Evolutionary conservation across 179 eudicot species (phyloP), one percentile per base, ranked within the genome.

Genomic region (Sideroxylon spinosum): DNA sequence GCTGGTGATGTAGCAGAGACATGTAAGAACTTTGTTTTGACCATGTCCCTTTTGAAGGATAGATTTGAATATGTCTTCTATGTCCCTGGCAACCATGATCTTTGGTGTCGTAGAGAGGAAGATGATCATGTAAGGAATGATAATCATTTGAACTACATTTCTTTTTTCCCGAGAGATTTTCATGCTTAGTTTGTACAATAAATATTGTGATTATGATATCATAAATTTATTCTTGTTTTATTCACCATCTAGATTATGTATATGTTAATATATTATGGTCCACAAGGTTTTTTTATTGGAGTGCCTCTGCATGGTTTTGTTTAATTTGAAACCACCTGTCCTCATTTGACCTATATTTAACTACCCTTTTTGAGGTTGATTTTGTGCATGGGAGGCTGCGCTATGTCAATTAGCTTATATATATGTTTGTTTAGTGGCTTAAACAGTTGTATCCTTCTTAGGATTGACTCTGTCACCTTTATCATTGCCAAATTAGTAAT

Each of bases 1-100:
- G 94, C 94, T 3, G 92, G 94, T 62, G 94, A 91, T 86, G 94
- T 91, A 55, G 90, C 94, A 20, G 94, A 89, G 88, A 85, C 89
- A 17, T 78, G 76, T 75, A 83, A 84, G 66, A 85, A 78, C 48
- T 91, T 91, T 80, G 72, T 82, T 20, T 77, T 76, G 60, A 86
- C 94, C 63, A 87, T 91, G 92, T 89, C 90, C 37, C 81, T 87
- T 28, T 84, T 91, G 81, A 87, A 71, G 81, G 84, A 82, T 50
- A 87, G 86, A 74, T 91, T 91, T 81, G 79, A 85, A 68, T 84
- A 76, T 75, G 92, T 89, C 44, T 86, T 91, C 80, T 91, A 68
- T 78, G 94, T 91, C 68, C 94, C 92, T 63, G 94, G 94, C 37
- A 91, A 91, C 82, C 94, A 91, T 84, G 94, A 91, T 81, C 88